Evolutionary conservation across 768 basidiomycete genomes (phyloP).

Genomic region (Psilocybe tampanensis): DNA sequence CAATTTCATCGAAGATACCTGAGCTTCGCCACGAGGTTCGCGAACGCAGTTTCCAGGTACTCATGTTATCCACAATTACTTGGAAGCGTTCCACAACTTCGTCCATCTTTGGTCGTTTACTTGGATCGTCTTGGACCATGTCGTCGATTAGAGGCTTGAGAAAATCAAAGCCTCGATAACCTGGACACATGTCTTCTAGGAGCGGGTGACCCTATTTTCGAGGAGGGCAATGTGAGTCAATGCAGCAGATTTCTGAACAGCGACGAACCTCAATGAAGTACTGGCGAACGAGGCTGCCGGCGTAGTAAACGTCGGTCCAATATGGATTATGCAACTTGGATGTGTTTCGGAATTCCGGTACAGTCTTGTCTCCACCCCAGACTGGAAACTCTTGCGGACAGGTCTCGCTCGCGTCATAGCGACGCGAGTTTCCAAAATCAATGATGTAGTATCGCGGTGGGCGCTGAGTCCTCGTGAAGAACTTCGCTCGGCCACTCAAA

Average conservation of each 20-base stretch:
- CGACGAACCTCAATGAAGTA: background rate
- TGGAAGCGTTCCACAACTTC: constrained; percentile 35
- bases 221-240: no score
- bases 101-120: constrained; percentile 36
- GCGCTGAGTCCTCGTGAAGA: constrained; percentile 10
- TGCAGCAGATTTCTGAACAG: no score
- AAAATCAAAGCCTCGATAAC: constrained; percentile 29
- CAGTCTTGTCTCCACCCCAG: background rate
- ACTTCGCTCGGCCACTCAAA: background rate
- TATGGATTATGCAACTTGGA: constrained; percentile 11
- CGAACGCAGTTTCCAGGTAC: no score
- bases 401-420: background rate
- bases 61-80: background rate
- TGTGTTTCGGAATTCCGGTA: background rate
- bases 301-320: constrained; percentile 5
- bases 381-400: background rate
- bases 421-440: constrained; percentile 13
- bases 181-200: background rate
- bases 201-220: no score
- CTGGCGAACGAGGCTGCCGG: constrained; percentile 8
- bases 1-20: no score
- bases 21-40: no score
- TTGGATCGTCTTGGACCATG: constrained; percentile 36
- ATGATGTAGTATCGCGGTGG: constrained; percentile 17
- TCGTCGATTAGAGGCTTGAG: constrained; percentile 29